These are phyloP conservation scores for Lycium ferocissimum DNA, from an alignment of 257 asterid species.

Conservation along the genomic window DNA sequence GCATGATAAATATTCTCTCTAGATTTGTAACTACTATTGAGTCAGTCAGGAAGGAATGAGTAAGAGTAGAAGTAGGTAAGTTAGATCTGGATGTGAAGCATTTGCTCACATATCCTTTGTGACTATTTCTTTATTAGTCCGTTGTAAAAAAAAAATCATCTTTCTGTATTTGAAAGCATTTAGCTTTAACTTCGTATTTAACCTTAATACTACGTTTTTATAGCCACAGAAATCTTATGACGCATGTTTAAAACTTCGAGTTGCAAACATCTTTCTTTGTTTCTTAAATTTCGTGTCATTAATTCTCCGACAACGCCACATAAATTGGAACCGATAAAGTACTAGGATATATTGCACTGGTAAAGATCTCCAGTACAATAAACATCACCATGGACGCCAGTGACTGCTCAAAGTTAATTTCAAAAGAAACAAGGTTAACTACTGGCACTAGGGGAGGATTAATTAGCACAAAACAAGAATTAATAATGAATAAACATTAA, in stretches of 20 bases:
- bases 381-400: too few species aligned
- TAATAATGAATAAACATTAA: background rate
- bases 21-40: background rate
- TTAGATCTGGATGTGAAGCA: background rate
- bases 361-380: too few species aligned
- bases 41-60: background rate
- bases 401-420: background rate
- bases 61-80: background rate
- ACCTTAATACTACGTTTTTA: too few species aligned
- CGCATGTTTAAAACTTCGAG: too few species aligned
- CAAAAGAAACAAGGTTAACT: background rate
- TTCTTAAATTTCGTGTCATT: background rate
- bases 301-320: background rate
- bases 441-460: background rate
- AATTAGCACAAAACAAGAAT: slow-evolving; percentile 1
- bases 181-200: too few species aligned
- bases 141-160: too few species aligned
- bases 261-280: too few species aligned
- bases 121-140: too few species aligned
- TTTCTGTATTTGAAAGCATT: too few species aligned
- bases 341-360: too few species aligned
- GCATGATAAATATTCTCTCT: background rate
- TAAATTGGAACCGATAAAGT: too few species aligned
- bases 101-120: background rate
- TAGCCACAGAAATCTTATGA: too few species aligned